Percentiles rank a stretch among this genome's conserved stretches.
These are phyloP conservation scores for Talaromyces nanjingensis DNA, from an alignment of 495 filamentous ascomycete genomes.

Conservation along the genomic window DNA sequence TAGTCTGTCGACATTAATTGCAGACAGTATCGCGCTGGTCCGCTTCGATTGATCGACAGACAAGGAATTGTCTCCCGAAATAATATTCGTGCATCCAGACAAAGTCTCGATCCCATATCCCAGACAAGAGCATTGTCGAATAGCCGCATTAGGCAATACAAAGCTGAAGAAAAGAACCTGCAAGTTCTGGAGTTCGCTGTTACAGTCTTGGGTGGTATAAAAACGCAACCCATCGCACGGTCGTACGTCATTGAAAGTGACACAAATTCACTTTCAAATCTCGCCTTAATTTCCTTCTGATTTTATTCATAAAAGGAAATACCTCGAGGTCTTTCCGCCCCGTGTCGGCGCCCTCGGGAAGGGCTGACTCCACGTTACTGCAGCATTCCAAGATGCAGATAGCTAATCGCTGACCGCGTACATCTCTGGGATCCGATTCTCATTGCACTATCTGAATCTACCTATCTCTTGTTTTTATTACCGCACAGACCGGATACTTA, in stretches of 20 bases:
- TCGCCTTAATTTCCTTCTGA: background rate
- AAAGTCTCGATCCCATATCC: background rate
- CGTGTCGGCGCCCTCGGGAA: conserved; percentile 37
- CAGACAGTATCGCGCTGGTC: conserved; percentile 6
- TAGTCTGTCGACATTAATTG: background rate
- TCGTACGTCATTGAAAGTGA: conserved; percentile 9
- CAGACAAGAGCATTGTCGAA: background rate
- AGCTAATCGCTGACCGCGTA: conserved; percentile 36
- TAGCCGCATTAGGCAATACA: background rate
- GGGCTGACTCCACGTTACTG: conserved; percentile 39
- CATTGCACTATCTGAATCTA: conserved; percentile 30
- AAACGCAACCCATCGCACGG: background rate
- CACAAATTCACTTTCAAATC: background rate
- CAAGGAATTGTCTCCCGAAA: conserved; percentile 1
- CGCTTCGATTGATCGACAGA: conserved; percentile 10
- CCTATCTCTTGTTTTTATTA: conserved; percentile 15
- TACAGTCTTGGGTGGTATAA: conserved; percentile 4
- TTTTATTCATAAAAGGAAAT: background rate
- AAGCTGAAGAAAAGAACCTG: background rate
- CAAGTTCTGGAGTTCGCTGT: background rate
- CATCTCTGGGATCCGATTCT: conserved; percentile 37
- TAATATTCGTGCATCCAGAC: background rate
- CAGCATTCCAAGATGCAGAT: conserved; percentile 46
- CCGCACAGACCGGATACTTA: conserved; percentile 26
- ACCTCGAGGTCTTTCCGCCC: background rate